Evolutionary conservation across 2,329 filamentous ascomycete genomes (phyloP).

Genomic region (Trichoderma harzianum): DNA sequence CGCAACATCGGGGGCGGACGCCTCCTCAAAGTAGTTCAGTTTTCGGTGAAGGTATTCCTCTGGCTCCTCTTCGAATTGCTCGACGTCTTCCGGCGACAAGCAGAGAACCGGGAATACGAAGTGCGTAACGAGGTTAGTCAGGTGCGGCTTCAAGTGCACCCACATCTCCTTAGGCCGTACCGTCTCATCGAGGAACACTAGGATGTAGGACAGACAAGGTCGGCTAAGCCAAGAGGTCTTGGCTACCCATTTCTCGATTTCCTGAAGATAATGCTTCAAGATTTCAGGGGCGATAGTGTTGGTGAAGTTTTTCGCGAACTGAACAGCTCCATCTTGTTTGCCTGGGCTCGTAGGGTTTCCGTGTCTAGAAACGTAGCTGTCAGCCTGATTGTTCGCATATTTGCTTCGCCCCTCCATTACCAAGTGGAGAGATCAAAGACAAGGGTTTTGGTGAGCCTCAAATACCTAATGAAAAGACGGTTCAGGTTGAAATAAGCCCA

Average conservation of each 20-base stretch:
- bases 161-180: conserved; percentile 97
- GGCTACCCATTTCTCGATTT: conserved; percentile 96
- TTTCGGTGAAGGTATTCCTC: conserved; percentile 97
- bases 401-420: background rate
- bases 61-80: conserved; percentile 90
- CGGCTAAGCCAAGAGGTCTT: conserved; percentile 95
- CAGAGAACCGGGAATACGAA: conserved; percentile 95
- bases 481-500: conserved; percentile 99
- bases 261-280: conserved; percentile 85
- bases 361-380: conserved; percentile 56
- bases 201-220: conserved; percentile 85
- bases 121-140: conserved; percentile 89
- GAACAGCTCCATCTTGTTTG: conserved; percentile 70
- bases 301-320: conserved; percentile 88
- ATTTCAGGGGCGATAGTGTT: conserved; percentile 92
- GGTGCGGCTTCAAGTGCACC: conserved; percentile 87
- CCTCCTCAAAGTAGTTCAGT: conserved; percentile 96
- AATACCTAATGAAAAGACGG: conserved; percentile 84
- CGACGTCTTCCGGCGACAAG: conserved; percentile 85
- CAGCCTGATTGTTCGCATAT: background rate
- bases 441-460: background rate
- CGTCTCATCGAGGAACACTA: conserved; percentile 95
- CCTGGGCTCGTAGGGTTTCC: conserved; percentile 78
- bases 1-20: conserved; percentile 89
- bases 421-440: background rate